Evolutionary conservation across 345 rosid species (phyloP).

Genomic region (Brassica carinata): DNA sequence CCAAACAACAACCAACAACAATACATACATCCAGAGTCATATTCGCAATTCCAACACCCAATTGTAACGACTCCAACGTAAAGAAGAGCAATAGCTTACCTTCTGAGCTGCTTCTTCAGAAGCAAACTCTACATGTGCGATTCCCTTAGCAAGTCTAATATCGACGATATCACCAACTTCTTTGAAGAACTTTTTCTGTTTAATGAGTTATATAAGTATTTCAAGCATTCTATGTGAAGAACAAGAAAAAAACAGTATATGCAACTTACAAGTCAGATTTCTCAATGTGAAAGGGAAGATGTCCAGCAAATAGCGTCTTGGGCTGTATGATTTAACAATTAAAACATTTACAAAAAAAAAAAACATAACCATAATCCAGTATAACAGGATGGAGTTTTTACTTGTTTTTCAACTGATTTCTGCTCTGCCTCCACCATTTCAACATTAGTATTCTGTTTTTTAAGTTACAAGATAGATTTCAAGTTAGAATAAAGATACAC

Average conservation of each 20-base stretch:
- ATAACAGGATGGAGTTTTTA: slow-evolving; percentile 2
- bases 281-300: slow-evolving; percentile 56
- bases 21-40: background rate
- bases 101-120: slow-evolving; percentile 66
- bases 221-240: background rate
- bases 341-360: background rate
- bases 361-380: background rate
- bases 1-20: slow-evolving; percentile 4
- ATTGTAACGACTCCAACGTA: background rate
- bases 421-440: slow-evolving; percentile 57
- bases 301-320: slow-evolving; percentile 66
- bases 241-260: background rate
- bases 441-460: slow-evolving; percentile 45
- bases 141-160: slow-evolving; percentile 72
- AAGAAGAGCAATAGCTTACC: slow-evolving; percentile 34
- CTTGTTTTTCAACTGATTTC: slow-evolving; percentile 40
- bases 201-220: background rate
- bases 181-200: slow-evolving; percentile 74
- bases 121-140: slow-evolving; percentile 83
- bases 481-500: background rate
- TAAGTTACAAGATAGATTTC: background rate
- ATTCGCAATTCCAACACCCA: background rate
- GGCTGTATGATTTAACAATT: slow-evolving; percentile 47
- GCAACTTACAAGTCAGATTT: slow-evolving; percentile 60
- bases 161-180: slow-evolving; percentile 69